These are phyloP conservation scores for Puccinia hordei DNA, from an alignment of 1,284 basidiomycete genomes.

Conservation along the genomic window DNA sequence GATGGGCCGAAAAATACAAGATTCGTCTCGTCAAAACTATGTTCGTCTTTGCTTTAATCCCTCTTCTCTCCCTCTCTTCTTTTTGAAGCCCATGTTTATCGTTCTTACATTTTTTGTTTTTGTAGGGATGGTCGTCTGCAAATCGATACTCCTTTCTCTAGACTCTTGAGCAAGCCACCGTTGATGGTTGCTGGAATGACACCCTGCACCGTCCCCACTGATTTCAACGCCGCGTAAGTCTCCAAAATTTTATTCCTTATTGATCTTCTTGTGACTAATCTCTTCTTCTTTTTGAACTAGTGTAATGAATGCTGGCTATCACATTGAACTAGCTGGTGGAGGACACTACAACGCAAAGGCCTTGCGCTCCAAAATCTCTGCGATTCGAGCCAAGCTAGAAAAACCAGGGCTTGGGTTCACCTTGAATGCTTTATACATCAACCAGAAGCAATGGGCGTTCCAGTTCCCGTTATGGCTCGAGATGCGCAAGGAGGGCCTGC, in stretches of 20 bases:
- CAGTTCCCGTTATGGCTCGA: conserved; percentile 97
- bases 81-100: too few species aligned
- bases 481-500: conserved; percentile 91
- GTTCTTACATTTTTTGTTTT: neutral
- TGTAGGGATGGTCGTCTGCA: conserved; percentile 81
- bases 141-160: conserved; percentile 93
- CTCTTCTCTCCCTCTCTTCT: too few species aligned
- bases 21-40: conserved; percentile 85
- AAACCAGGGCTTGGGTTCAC: conserved; percentile 87
- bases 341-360: conserved; percentile 91
- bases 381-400: conserved; percentile 75
- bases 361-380: conserved; percentile 82
- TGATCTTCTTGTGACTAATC: too few species aligned
- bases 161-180: conserved; percentile 89
- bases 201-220: conserved; percentile 56
- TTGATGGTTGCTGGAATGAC: conserved; percentile 98
- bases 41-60: conserved; percentile 63
- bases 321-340: conserved; percentile 94
- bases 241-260: too few species aligned
- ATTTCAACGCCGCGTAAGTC: conserved; percentile 55
- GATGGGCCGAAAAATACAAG: conserved; percentile 86
- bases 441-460: conserved; percentile 86
- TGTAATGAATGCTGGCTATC: conserved; percentile 82
- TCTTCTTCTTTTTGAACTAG: conserved; percentile 63
- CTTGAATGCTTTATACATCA: conserved; percentile 95